A percentile compares a stretch with the other conserved stretches of the same genome.
phyloP scores from a whole-genome alignment of 192 early-diverging fungal species.

The Coemansia sp. region DNA sequence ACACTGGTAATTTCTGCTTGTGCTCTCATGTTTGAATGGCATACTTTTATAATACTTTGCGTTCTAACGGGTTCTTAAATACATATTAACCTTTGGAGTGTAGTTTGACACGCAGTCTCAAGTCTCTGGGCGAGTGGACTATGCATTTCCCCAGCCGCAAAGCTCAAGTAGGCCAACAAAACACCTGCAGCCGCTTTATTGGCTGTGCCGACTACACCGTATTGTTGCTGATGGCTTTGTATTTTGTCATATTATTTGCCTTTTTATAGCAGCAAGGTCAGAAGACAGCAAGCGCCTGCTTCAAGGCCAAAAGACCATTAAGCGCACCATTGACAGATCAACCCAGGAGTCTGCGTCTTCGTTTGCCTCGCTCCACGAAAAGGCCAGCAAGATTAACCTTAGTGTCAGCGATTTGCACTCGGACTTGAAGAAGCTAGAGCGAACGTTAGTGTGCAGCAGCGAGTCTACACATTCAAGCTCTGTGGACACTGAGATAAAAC shows the following conservation, averaged over 20 bases:
- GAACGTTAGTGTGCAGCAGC: conserved; percentile 18
- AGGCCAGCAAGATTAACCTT: conserved; percentile 40
- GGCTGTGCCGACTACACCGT: too few species aligned
- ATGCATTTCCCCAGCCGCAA: background rate
- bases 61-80: background rate
- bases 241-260: too few species aligned
- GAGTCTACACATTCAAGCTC: conserved; percentile 10
- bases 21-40: background rate
- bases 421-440: conserved; percentile 40
- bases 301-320: conserved; percentile 36
- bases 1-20: conserved; percentile 19
- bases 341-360: conserved; percentile 23
- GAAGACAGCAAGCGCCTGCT: conserved; percentile 33
- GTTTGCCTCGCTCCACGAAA: conserved; percentile 42
- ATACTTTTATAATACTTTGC: background rate
- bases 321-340: conserved; percentile 24
- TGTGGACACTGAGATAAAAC: conserved; percentile 38
- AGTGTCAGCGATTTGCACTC: conserved; percentile 45
- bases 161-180: conserved; percentile 20
- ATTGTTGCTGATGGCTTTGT: too few species aligned
- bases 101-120: conserved; percentile 39
- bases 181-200: too few species aligned
- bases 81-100: background rate
- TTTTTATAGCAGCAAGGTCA: background rate
- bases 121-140: conserved; percentile 10